Evolutionary conservation across 208 protist genomes (phyloP), one percentile per base, ranked within the genome.

Genomic region (Acanthamoeba polyphaga): DNA sequence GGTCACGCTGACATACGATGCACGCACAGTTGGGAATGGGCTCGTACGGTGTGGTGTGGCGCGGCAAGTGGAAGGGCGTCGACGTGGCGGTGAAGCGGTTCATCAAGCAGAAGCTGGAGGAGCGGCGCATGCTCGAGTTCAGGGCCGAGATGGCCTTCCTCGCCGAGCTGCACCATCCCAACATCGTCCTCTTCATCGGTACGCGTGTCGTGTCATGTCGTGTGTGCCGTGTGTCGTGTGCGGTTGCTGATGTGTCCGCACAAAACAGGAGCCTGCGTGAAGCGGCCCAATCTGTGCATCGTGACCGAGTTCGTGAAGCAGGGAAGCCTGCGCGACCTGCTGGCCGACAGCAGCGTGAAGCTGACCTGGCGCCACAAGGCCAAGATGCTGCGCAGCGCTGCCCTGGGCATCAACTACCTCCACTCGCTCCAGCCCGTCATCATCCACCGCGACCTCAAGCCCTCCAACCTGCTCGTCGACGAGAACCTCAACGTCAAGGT

Each of bases 101-200:
- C 85, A 91, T 68, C 85, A 91, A 91, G 34, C 85, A 91, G 85
- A 46, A 91, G 43, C 85, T 91, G 53, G 49, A 60, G 17, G 85
- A 91, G 85, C 49, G 58, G 12, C 51, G 85, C 24, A 91, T 91
- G 38, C 49, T 91, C 38, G 85, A 91, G 53, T 91, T 91, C 53
- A 17, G 62, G 19, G 85, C 62, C 34, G 85, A 91, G 58, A 91
- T 91, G 85, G 62, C 55, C 49, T 91, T 91, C 85, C 85, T 91
- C 55, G 22, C 53, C 34, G 85, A 91, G n/a, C 85, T 91, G 32
- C 85, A 68, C 85, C 85, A 91, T 24, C 85, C 85, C 55, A 91
- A 91, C 85, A 91, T 91, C 58, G 85, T 91, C 38, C 85, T 91
- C 24, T 91, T 91, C 58, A 72, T 91, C 38, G 74, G 74, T 82